phyloP scores from a whole-genome alignment of 1,284 basidiomycete genomes.

The Cerrena zonata region DNA sequence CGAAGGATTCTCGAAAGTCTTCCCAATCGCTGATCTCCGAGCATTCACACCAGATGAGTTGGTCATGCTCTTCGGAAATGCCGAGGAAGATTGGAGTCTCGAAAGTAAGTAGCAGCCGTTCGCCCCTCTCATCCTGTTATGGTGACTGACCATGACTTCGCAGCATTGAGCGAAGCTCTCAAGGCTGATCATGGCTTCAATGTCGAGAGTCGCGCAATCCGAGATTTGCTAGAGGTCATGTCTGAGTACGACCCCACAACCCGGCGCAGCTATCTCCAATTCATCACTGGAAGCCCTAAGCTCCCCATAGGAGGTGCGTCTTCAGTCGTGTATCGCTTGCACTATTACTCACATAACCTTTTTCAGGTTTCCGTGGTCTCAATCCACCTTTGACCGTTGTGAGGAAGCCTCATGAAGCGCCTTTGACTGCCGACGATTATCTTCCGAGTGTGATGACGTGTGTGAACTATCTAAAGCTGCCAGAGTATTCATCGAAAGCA shows the following conservation, averaged over 20 bases:
- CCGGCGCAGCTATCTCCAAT: conserved; percentile 88
- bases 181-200: conserved; percentile 99
- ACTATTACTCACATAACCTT: neutral
- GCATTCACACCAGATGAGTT: conserved; percentile 93
- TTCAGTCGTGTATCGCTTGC: neutral
- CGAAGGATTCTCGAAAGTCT: conserved; percentile 89
- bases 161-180: conserved; percentile 83
- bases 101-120: conserved; percentile 67
- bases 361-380: conserved; percentile 84
- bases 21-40: conserved; percentile 84
- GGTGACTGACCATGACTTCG: conserved; percentile 11
- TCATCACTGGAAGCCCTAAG: conserved; percentile 94
- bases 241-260: conserved; percentile 67
- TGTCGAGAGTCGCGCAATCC: conserved; percentile 85
- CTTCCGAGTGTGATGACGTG: conserved; percentile 98
- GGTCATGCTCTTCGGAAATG: conserved; percentile 88
- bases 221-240: conserved; percentile 84
- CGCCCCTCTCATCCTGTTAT: conserved; percentile 14
- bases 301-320: conserved; percentile 83
- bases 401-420: conserved; percentile 90
- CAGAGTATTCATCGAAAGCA: conserved; percentile 82
- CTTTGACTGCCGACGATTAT: conserved; percentile 88
- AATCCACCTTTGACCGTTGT: conserved; percentile 95
- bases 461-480: conserved; percentile 92
- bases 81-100: conserved; percentile 88